Base-by-base conservation (phyloP, 2,329 filamentous ascomycete genomes). In the Botrytis deweyae region DNA sequence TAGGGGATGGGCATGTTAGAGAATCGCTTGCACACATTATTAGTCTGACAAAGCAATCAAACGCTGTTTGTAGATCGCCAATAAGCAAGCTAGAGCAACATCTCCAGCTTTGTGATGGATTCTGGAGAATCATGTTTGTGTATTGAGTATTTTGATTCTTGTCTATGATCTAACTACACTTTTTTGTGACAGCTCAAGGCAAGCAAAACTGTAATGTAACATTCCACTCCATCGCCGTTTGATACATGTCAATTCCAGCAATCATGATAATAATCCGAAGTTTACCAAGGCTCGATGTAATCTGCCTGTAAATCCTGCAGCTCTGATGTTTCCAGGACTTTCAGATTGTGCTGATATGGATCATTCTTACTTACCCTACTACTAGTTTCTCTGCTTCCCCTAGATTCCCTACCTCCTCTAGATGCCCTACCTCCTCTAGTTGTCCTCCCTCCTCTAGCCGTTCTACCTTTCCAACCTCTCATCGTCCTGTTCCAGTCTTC, bases 1-100 rank as follows among this genome's bases (percentile, higher is more conserved):
- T n/a, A 29, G 4, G 14, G 22, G 10, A 65, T 22, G 20, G 44
- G 3, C 16, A 36, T 49, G 0, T 25, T 36, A 49, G 42, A 4
- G 20, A 14, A 20, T 2, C 3, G n/a, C 46, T 44, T 46, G 2
- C 2, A n/a, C n/a, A 44, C 7, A 22, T 7, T 22, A 22, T 10
- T 10, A n/a, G 18, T 52, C 8, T 40, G 12, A 40, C 14, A 40
- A 40, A 67, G 33, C 22, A 22, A 40, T 67, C 46, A 29, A 9
- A 12, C n/a, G 0, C 12, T 20, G 22, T 38, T 10, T 14, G 25
- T 1, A 55, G 29, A 16, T 6, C 9, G 12, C 2, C 14, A 8
- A 38, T 7, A n/a, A 8, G 20, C 20, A 49, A 49, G 20, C 14
- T 12, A 6, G n/a, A n/a, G 33, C 12, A 52, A 67, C n/a, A 2